phyloP scores from a whole-genome alignment of 2,329 filamentous ascomycete species.

The Arthrobotrys musiformis region DNA sequence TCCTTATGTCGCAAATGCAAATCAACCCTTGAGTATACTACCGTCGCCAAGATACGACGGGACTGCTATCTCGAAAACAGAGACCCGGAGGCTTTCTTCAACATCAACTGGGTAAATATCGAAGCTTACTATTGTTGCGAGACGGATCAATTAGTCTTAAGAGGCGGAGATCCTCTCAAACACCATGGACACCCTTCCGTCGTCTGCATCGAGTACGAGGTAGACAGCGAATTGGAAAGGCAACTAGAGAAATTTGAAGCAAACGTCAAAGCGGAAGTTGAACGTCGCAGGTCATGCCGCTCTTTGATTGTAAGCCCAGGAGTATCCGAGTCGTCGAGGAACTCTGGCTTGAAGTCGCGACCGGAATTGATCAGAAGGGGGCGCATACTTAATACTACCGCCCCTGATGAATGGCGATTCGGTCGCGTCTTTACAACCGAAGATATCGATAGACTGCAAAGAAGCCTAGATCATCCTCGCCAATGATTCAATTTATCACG shows the following conservation, averaged over 20 bases:
- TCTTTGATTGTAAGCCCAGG: neutral
- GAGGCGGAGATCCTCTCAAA: constrained; percentile 2
- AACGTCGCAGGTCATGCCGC: neutral
- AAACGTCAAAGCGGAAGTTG: neutral
- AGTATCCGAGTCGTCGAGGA: too few species aligned
- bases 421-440: neutral
- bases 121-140: constrained; percentile 3
- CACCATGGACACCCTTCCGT: neutral
- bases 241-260: constrained; percentile 13
- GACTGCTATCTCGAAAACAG: constrained; percentile 33
- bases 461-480: too few species aligned
- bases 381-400: neutral
- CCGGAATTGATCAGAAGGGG: neutral
- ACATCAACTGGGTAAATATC: constrained; percentile 6
- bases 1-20: too few species aligned
- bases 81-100: neutral
- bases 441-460: neutral
- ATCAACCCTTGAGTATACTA: neutral
- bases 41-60: constrained; percentile 6
- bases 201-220: neutral
- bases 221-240: neutral
- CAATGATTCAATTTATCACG: too few species aligned
- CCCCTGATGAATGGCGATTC: neutral
- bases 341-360: too few species aligned
- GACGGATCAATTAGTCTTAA: neutral